Evolutionary conservation across 202 grass and related monocot genomes (phyloP), one percentile per base, ranked within the genome.

Genomic region (Sporobolus alterniflorus): DNA sequence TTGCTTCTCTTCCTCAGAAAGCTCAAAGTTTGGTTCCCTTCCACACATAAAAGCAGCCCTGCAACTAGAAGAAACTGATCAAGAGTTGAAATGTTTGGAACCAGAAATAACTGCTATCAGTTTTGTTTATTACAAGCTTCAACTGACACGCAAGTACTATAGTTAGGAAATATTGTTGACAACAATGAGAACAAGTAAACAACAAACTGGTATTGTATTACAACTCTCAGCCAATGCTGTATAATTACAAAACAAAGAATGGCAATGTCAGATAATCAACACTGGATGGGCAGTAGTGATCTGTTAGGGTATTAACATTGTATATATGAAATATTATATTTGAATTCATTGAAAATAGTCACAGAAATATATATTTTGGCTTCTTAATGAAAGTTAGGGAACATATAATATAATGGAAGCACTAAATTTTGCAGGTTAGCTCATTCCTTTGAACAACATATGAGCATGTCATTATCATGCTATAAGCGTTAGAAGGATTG

Each of bases 31-130:
- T 36, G 96, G 96, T 80, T 98, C 93, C 84, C 96, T 96, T 87
- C 96, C 96, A 70, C 96, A 98, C 93, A 98, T 98, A 88, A 98
- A 98, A 87, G 96, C 96, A 64, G 96, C 96, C 81, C 96, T 98
- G 82, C 18, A 39, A 13, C 32, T 51, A 44, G 31, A 73, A 9
- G 15, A 30, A 49, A 47, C 10, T 69, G 13, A 20, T 65, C 18
- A 65, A 67, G 25, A 56, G 34, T 75, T 31, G 4, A 3, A 17
- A 83, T 30, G 57, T 74, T 60, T 65, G 7, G 0, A 2, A 11
- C 0, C 7, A 54, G 33, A 20, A 52, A 83, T 30, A 13, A 17
- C 11, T 65, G 24, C 11, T 65, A 42, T 52, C 40, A 30, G 30
- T 59, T 83, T 83, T 69, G 2, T 12, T 47, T 65, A 65, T 15